Evolutionary conservation across 306 rosid species (phyloP).

Genomic region (Erythrophleum fordii): DNA sequence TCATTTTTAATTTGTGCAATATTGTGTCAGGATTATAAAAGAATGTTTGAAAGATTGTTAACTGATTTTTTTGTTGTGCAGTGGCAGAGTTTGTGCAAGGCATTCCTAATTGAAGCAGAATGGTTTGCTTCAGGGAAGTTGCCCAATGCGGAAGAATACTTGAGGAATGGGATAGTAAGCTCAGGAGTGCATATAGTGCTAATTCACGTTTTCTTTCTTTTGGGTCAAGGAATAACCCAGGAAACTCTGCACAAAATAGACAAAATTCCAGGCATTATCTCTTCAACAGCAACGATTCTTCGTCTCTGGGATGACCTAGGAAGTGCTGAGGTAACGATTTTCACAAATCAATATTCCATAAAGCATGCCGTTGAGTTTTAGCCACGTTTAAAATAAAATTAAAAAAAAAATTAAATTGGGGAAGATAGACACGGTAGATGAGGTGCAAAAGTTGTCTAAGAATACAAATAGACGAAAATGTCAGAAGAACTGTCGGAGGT

Average conservation of each 20-base stretch:
- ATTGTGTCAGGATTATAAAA: not conserved
- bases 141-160: constrained; percentile 62
- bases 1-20: too few relatives aligned
- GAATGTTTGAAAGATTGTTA: not conserved
- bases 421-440: too few relatives aligned
- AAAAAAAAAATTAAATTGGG: too few relatives aligned
- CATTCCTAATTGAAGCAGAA: constrained; percentile 71
- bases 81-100: constrained; percentile 52
- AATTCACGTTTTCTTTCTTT: constrained; percentile 58
- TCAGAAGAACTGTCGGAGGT: too few relatives aligned
- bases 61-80: constrained; percentile 51
- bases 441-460: too few relatives aligned
- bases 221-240: constrained; percentile 53
- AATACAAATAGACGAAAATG: too few relatives aligned
- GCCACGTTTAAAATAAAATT: too few relatives aligned
- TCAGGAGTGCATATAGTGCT: constrained; percentile 60
- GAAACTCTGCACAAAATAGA: constrained; percentile 48
- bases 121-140: constrained; percentile 61
- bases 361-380: too few relatives aligned
- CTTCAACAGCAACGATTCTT: constrained; percentile 61
- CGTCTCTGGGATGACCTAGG: constrained; percentile 87
- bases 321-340: constrained; percentile 53
- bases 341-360: not conserved
- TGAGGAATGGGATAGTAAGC: constrained; percentile 63
- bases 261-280: constrained; percentile 41